Evolutionary conservation across 495 filamentous ascomycete species (phyloP).

Genomic region (Cercophora samala): DNA sequence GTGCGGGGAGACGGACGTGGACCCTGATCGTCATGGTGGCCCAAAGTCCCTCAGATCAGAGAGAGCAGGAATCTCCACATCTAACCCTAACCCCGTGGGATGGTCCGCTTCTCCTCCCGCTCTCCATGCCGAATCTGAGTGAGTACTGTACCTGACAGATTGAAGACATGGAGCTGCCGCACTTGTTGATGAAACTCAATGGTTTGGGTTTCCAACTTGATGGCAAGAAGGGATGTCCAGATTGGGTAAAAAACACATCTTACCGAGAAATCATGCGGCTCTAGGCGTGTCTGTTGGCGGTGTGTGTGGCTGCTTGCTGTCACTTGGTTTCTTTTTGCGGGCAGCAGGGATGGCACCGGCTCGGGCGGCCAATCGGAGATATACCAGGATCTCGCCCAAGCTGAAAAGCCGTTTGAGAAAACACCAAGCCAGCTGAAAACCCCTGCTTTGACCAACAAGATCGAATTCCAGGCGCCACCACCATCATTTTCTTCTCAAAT

Average conservation of each 20-base stretch:
- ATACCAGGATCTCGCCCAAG: not conserved
- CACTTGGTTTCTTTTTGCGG: not conserved
- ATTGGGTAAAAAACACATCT: not conserved
- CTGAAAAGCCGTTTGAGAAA: slow-evolving; percentile 10
- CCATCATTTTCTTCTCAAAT: slow-evolving; percentile 6
- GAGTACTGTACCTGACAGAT: too few relatives aligned
- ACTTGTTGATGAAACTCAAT: too few relatives aligned
- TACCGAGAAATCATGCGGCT: not conserved
- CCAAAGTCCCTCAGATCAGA: not conserved
- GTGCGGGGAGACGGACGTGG: not conserved
- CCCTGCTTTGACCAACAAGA: slow-evolving; percentile 9
- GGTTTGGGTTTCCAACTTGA: too few relatives aligned
- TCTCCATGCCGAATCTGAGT: not conserved
- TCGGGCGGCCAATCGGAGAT: not conserved
- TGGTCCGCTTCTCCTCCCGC: too few relatives aligned
- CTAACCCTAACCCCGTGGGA: not conserved
- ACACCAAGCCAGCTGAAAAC: slow-evolving; percentile 11
- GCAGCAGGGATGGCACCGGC: not conserved
- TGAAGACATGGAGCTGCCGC: too few relatives aligned
- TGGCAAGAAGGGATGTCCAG: not conserved
- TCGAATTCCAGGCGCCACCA: slow-evolving; percentile 1
- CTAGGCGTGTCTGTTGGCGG: not conserved
- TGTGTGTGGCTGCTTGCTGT: not conserved
- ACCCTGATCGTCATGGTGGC: not conserved
- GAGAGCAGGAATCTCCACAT: not conserved